These are phyloP conservation scores for Quercus robur DNA, from an alignment of 306 rosid species.

Conservation along the genomic window DNA sequence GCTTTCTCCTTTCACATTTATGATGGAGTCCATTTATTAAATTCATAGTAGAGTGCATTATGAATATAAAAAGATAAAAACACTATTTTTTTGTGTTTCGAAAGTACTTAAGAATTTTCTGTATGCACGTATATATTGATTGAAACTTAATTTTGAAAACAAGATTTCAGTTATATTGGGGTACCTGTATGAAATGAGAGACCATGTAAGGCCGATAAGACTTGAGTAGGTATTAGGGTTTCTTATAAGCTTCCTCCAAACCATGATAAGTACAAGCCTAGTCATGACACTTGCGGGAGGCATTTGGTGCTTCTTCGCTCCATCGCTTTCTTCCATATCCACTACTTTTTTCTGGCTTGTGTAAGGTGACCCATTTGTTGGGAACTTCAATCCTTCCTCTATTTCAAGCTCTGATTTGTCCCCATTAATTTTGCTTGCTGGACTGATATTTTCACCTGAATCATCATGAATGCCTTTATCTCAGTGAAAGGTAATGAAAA, in stretches of 20 bases:
- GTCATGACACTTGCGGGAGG: constrained; percentile 91
- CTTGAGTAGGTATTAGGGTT: constrained; percentile 91
- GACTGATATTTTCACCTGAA: constrained; percentile 53
- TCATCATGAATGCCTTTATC: constrained; percentile 32
- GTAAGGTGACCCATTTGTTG: constrained; percentile 54
- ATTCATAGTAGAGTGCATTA: fast-evolving
- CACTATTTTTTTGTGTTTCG: fast-evolving
- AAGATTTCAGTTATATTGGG: background rate
- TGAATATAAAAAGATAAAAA: fast-evolving
- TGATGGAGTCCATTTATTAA: fast-evolving
- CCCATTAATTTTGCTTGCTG: constrained; percentile 44
- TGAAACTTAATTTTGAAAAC: no score
- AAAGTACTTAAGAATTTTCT: no score
- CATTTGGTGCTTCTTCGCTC: constrained; percentile 60
- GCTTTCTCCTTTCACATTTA: fast-evolving
- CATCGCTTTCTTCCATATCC: constrained; percentile 47
- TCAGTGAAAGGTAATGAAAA: no score
- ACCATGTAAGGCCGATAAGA: constrained; percentile 70
- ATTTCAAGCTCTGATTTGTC: constrained; percentile 29
- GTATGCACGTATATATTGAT: fast-evolving
- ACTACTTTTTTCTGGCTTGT: constrained; percentile 46
- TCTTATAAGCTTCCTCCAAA: constrained; percentile 90
- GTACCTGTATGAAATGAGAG: constrained; percentile 75
- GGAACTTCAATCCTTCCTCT: constrained; percentile 53
- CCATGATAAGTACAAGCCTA: constrained; percentile 84